A percentile compares a stretch with the other conserved stretches of the same genome.
Conservation (phyloP, 2,329 filamentous ascomycete species). For the Corinectria fuckeliana region DNA sequence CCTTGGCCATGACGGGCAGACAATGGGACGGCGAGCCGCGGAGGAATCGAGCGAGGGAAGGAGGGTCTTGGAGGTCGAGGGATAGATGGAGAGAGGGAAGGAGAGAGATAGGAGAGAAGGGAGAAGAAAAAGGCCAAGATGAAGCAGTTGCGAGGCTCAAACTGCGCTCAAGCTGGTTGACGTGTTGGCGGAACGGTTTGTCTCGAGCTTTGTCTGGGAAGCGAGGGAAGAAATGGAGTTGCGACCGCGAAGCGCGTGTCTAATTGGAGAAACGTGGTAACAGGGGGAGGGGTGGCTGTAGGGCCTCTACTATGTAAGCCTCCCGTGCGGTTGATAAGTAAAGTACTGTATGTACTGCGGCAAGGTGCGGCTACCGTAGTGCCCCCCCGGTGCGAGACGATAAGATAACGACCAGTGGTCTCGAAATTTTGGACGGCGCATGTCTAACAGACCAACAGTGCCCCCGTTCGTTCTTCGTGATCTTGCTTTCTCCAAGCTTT, state of each 20-base stretch:
- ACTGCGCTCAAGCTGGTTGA: background rate
- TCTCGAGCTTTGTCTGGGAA: slow-evolving; percentile 6
- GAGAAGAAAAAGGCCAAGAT: background rate
- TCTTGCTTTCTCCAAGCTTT: background rate
- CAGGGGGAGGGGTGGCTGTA: slow-evolving; percentile 26
- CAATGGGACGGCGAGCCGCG: background rate
- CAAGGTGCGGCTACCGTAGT: background rate
- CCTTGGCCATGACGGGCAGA: slow-evolving; percentile 47
- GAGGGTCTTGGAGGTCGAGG: background rate
- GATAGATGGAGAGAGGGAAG: background rate
- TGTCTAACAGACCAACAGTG: background rate
- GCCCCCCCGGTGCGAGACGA: slow-evolving; percentile 13
- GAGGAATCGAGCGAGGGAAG: background rate
- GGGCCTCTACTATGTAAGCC: background rate
- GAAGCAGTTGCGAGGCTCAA: no score
- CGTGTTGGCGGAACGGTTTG: background rate
- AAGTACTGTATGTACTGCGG: background rate
- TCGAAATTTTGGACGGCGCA: slow-evolving; percentile 14
- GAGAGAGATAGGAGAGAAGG: background rate
- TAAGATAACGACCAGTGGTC: slow-evolving; percentile 35
- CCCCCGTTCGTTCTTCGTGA: background rate
- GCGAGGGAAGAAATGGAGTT: slow-evolving; percentile 28
- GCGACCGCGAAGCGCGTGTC: slow-evolving; percentile 38
- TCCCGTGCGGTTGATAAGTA: slow-evolving; percentile 22
- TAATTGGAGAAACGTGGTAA: slow-evolving; percentile 26